Base-by-base conservation (phyloP, 1,284 basidiomycete genomes). In the Heterobasidion parviporum region DNA sequence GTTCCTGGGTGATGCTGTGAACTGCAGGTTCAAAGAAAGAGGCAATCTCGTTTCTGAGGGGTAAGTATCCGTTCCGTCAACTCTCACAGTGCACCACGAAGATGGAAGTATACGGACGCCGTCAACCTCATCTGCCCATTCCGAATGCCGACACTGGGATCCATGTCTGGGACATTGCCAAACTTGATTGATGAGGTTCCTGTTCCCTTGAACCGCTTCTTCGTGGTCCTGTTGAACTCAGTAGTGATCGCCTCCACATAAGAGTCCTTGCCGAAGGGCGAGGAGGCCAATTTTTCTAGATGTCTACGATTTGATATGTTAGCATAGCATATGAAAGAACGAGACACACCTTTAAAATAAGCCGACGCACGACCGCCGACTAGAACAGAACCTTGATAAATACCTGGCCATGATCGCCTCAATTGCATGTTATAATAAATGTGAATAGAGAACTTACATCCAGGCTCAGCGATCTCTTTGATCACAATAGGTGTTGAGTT, bases 221-320 rank as follows among this genome's bases (percentile, higher is more conserved):
- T 82, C 9, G 79, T 75, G 0, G 72, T 74, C 57, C 73, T 76
- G 64, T 82, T 80, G 46, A 82, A 82, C 32, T 70, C 70, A 1
- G 71, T 66, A 0, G 68, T 65, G 56, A 82, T 80, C 45, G 73
- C 65, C 5, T 68, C 68, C 32, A 81, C 60, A 45, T 74, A 77
- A 45, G 70, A 73, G 0, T 64, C 55, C 43, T 16, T 60, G 18
- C 62, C 59, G 63, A 72, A 67, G 43, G 6, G 44, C 6, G 8
- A 14, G 16, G 9, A 8, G 8, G 9, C 45, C 10, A 47, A 16
- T 47, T 47, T 47, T n/a, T 26, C 45, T 47, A 47, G 18, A 18
- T 18, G 18, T 18, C 18, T 18, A 9, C 20, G 20, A 14, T 8
- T 47, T 16, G 16, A 18, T n/a, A 26, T 26, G 10, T 16, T 10